These are phyloP conservation scores for Quercus aquifolioides DNA, from an alignment of 306 rosid genomes.

Conservation along the genomic window DNA sequence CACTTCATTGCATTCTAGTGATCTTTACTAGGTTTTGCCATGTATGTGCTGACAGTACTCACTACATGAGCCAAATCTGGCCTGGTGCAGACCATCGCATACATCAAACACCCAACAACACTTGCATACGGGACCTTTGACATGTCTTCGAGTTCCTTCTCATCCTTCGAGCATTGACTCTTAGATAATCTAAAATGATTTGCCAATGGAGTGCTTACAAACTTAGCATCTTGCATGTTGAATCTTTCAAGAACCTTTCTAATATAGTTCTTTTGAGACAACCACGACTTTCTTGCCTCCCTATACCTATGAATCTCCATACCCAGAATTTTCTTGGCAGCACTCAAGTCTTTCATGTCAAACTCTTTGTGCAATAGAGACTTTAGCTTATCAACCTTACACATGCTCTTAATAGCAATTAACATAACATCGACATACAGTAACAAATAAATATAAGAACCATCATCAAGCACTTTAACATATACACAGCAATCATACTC, in stretches of 20 bases:
- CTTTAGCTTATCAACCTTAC: not conserved
- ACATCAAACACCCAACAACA: not conserved
- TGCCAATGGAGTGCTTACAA: not conserved
- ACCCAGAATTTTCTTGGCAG: not conserved
- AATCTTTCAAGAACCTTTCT: not conserved
- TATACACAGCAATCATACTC: not conserved
- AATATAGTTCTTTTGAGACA: not conserved
- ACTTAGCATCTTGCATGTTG: not conserved
- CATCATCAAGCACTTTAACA: not conserved
- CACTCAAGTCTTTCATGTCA: not conserved
- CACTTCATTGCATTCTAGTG: not conserved
- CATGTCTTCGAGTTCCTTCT: not conserved
- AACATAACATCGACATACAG: not conserved
- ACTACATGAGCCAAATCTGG: not conserved
- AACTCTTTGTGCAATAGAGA: not conserved
- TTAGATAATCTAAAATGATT: not conserved
- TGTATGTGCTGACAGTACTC: not conserved
- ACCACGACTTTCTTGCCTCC: not conserved
- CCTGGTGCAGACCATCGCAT: not conserved
- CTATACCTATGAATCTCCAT: not conserved
- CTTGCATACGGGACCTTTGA: not conserved
- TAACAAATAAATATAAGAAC: not conserved
- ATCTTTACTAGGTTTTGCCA: not conserved
- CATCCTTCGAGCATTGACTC: not conserved
- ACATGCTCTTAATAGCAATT: not conserved